Conservation (phyloP, 1,139 yeast genomes). For the Blastobotrys indianensis region DNA sequence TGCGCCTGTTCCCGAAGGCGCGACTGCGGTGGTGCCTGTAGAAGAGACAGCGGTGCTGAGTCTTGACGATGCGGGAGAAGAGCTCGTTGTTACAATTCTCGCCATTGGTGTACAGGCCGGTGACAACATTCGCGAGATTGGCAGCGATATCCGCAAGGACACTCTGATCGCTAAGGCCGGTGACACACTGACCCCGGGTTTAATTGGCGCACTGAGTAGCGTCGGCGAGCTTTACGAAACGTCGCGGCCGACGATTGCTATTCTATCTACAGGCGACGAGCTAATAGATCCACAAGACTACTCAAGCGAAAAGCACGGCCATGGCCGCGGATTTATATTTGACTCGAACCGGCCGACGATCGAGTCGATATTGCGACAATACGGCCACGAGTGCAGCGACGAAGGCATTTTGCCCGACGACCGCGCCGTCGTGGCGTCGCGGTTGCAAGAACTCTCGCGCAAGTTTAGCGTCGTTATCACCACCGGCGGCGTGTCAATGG, state of each 20-base stretch:
- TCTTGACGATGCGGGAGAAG: slow-evolving; percentile 37
- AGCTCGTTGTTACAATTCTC: slow-evolving; percentile 31
- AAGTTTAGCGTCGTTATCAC: slow-evolving; percentile 40
- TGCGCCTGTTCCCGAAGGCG: slow-evolving; percentile 47
- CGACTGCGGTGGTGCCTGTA: slow-evolving; percentile 48
- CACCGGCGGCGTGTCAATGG: slow-evolving; percentile 54
- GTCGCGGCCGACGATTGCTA: slow-evolving; percentile 40
- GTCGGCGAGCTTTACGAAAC: slow-evolving; percentile 40
- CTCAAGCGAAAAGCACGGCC: too few relatives aligned
- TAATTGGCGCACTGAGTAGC: slow-evolving; percentile 43
- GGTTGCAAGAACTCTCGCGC: slow-evolving; percentile 7
- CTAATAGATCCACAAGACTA: slow-evolving; percentile 32
- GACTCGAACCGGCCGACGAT: slow-evolving; percentile 46
- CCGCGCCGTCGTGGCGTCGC: slow-evolving; percentile 21
- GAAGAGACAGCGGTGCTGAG: slow-evolving; percentile 41
- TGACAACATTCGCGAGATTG: slow-evolving; percentile 43
- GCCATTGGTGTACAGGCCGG: slow-evolving; percentile 30
- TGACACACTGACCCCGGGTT: slow-evolving; percentile 30
- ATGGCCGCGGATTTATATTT: slow-evolving; percentile 27
- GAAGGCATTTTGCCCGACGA: slow-evolving; percentile 42
- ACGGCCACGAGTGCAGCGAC: slow-evolving; percentile 37
- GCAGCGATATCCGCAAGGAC: slow-evolving; percentile 41
- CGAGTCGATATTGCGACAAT: slow-evolving; percentile 31
- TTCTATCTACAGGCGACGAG: slow-evolving; percentile 48
- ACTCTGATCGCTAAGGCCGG: slow-evolving; percentile 37